These are phyloP conservation scores for Cryptococcus hybrid DNA, from an alignment of 1,284 basidiomycete species.

Conservation along the genomic window DNA sequence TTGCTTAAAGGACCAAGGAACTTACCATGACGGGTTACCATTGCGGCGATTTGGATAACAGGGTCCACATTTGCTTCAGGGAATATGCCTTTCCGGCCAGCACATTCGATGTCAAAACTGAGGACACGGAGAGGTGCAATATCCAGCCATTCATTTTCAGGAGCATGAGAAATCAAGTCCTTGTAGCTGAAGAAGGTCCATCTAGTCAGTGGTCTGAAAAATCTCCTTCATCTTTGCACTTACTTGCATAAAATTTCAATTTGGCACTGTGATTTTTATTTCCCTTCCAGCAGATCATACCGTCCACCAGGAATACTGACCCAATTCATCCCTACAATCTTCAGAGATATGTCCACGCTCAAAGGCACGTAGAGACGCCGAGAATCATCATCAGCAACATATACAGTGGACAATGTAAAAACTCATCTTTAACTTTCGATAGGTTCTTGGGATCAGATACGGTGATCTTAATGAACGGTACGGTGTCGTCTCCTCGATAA, in stretches of 20 bases:
- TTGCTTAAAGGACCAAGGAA: background rate
- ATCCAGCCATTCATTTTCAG: constrained; percentile 85
- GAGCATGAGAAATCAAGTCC: constrained; percentile 77
- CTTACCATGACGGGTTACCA: constrained; percentile 91
- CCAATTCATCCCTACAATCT: constrained; percentile 98
- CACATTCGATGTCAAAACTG: constrained; percentile 97
- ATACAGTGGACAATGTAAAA: background rate
- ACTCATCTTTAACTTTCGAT: constrained; percentile 89
- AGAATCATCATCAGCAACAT: constrained; percentile 27
- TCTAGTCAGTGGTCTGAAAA: background rate
- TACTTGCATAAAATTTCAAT: constrained; percentile 76
- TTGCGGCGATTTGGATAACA: constrained; percentile 95
- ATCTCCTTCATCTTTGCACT: constrained; percentile 25
- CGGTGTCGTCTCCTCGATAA: constrained; percentile 73
- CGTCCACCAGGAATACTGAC: constrained; percentile 80
- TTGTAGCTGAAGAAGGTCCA: constrained; percentile 60
- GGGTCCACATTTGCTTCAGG: constrained; percentile 85
- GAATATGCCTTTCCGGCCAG: constrained; percentile 91
- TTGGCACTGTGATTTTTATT: constrained; percentile 76
- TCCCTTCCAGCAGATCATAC: constrained; percentile 63
- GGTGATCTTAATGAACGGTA: constrained; percentile 80
- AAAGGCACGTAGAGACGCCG: constrained; percentile 72
- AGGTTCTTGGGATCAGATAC: constrained; percentile 68
- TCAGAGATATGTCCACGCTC: constrained; percentile 75
- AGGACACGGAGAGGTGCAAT: constrained; percentile 87